phyloP scores from a whole-genome alignment of 2,329 filamentous ascomycete genomes.

The Phaeophleospora eucalypticola region DNA sequence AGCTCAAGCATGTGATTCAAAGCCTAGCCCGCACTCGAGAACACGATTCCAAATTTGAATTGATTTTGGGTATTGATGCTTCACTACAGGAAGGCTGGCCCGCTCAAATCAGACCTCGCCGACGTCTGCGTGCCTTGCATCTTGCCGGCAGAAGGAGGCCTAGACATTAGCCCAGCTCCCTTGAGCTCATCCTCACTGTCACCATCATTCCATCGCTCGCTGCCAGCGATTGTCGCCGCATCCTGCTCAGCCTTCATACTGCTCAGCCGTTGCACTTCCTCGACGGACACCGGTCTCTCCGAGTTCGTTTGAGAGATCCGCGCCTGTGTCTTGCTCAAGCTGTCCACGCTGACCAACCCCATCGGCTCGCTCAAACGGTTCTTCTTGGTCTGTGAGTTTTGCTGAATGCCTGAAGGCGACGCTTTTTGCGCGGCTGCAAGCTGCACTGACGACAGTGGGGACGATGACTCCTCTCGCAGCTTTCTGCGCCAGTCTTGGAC shows the following conservation, averaged over 20 bases:
- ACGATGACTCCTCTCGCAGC: slow-evolving; percentile 20
- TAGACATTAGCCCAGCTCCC: slow-evolving; percentile 4
- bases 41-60: too few relatives aligned
- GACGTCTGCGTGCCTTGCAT: slow-evolving; percentile 3
- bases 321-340: slow-evolving; percentile 23
- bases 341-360: slow-evolving; percentile 28
- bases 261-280: slow-evolving; percentile 26
- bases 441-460: slow-evolving; percentile 20
- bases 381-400: not conserved
- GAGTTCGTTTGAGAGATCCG: slow-evolving; percentile 19
- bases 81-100: slow-evolving; percentile 6
- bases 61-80: not conserved
- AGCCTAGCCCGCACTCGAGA: too few relatives aligned
- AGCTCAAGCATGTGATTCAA: not conserved
- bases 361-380: slow-evolving; percentile 26
- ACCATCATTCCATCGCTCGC: slow-evolving; percentile 13
- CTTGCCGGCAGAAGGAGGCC: not conserved
- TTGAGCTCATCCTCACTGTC: slow-evolving; percentile 8
- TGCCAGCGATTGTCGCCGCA: slow-evolving; percentile 17
- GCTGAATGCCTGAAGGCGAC: slow-evolving; percentile 5
- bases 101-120: slow-evolving; percentile 7
- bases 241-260: slow-evolving; percentile 27
- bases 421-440: not conserved
- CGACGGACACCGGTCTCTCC: slow-evolving; percentile 23
- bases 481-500: slow-evolving; percentile 4